Conservation (phyloP, 1,139 yeast genomes). For the Diutina sp. region DNA sequence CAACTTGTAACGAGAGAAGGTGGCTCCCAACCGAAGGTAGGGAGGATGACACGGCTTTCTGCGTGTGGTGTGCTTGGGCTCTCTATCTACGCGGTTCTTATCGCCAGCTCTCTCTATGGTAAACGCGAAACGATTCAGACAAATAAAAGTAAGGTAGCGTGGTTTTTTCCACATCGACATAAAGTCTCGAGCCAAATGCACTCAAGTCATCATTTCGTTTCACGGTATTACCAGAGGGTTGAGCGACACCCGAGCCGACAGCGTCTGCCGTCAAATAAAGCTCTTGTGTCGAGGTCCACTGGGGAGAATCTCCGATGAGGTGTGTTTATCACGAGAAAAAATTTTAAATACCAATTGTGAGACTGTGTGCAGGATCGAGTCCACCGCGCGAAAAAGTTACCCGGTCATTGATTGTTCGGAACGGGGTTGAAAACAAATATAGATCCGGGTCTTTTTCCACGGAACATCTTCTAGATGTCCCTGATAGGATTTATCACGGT, state of each 20-base stretch:
- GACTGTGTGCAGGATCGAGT: neutral
- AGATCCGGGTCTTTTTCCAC: neutral
- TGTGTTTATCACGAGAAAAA: neutral
- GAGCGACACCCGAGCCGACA: neutral
- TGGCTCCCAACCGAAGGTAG: neutral
- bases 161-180: slow-evolving; percentile 88
- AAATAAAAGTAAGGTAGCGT: slow-evolving; percentile 61
- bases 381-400: neutral
- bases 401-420: neutral
- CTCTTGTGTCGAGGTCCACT: neutral
- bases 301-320: neutral
- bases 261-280: neutral
- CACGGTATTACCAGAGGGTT: neutral
- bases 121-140: slow-evolving; percentile 10
- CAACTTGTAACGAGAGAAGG: neutral
- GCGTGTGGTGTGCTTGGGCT: neutral
- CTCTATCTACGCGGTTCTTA: too few relatives aligned
- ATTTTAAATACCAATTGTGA: neutral
- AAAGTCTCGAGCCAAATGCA: slow-evolving; percentile 95
- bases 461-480: too few relatives aligned
- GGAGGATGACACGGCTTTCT: neutral
- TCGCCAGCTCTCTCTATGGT: neutral
- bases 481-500: too few relatives aligned
- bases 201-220: slow-evolving; percentile 59
- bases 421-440: neutral